phyloP scores from a whole-genome alignment of 108 stramenopile species.

The Asterionellopsis glacialis region DNA sequence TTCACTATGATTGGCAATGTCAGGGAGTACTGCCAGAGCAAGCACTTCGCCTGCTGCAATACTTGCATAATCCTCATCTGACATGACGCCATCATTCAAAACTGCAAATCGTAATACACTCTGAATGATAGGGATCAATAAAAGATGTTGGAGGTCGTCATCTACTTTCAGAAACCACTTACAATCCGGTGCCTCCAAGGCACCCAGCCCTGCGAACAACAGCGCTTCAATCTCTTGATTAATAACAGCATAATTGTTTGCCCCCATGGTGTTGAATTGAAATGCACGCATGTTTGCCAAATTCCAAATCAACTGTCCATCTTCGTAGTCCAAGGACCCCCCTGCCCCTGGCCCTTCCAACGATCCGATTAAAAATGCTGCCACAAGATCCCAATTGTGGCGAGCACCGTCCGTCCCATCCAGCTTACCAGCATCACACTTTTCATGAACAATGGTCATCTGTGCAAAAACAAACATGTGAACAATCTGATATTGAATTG shows the following conservation, averaged over 20 bases:
- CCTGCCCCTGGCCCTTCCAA: conserved; percentile 59
- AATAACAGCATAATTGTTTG: conserved; percentile 39
- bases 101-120: conserved; percentile 65
- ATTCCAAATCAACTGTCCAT: conserved; percentile 73
- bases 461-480: conserved; percentile 59
- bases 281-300: conserved; percentile 62
- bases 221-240: conserved; percentile 60
- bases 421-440: conserved; percentile 36
- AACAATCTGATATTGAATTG: conserved; percentile 59
- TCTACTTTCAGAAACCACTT: conserved; percentile 44
- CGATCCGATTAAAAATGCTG: conserved; percentile 74
- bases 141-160: conserved; percentile 38
- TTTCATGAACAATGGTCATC: conserved; percentile 37
- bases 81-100: conserved; percentile 28
- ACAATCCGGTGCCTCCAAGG: conserved; percentile 55
- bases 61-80: conserved; percentile 28
- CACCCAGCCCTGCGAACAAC: conserved; percentile 62
- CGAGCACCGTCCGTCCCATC: conserved; percentile 16
- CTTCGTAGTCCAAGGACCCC: conserved; percentile 56
- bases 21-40: conserved; percentile 63
- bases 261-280: conserved; percentile 64
- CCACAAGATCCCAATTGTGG: conserved; percentile 72
- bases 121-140: conserved; percentile 70
- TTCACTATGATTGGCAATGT: conserved; percentile 43
- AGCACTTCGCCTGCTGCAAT: conserved; percentile 56